A percentile compares a stretch with the other conserved stretches of the same genome.
Evolutionary conservation across 495 filamentous ascomycete genomes (phyloP).

Genomic region (Penicillium flavigenum): DNA sequence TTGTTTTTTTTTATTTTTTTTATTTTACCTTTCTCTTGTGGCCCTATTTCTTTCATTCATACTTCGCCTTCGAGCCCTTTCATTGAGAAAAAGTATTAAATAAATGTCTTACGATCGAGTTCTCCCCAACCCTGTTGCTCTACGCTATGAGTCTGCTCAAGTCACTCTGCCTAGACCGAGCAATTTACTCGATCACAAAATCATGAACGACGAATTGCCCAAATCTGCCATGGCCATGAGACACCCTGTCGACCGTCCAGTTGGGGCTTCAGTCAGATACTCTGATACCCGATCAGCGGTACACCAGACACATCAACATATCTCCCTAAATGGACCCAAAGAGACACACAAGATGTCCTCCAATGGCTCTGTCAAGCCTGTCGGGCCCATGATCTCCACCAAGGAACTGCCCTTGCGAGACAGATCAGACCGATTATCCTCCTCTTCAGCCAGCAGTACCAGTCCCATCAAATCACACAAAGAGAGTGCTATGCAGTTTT

Average conservation of each 20-base stretch:
- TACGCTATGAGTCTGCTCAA: constrained; percentile 44
- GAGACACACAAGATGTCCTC: constrained; percentile 17
- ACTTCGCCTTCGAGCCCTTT: constrained; percentile 13
- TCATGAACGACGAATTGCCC: constrained; percentile 46
- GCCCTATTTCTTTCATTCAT: constrained; percentile 15
- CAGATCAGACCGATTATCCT: constrained; percentile 24
- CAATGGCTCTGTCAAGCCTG: constrained; percentile 7
- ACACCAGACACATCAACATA: constrained; percentile 31
- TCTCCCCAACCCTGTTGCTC: constrained; percentile 49
- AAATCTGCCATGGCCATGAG: constrained; percentile 13
- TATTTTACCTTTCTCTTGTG: constrained; percentile 19
- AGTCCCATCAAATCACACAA: constrained; percentile 38
- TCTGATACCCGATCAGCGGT: constrained; percentile 22
- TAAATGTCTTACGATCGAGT: constrained; percentile 60
- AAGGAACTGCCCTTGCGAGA: constrained; percentile 16
- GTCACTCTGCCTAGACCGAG: constrained; percentile 35
- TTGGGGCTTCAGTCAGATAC: constrained; percentile 25
- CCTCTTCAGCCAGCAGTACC: constrained; percentile 36
- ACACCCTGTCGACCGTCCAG: constrained; percentile 2
- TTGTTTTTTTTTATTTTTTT: neutral
- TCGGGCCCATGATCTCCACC: constrained; percentile 12
- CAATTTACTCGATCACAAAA: constrained; percentile 50
- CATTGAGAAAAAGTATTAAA: constrained; percentile 24
- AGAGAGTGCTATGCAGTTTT: constrained; percentile 60
- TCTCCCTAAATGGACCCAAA: constrained; percentile 33